phyloP scores from a whole-genome alignment of 441 rosid species.

The Populus trichocarpa region DNA sequence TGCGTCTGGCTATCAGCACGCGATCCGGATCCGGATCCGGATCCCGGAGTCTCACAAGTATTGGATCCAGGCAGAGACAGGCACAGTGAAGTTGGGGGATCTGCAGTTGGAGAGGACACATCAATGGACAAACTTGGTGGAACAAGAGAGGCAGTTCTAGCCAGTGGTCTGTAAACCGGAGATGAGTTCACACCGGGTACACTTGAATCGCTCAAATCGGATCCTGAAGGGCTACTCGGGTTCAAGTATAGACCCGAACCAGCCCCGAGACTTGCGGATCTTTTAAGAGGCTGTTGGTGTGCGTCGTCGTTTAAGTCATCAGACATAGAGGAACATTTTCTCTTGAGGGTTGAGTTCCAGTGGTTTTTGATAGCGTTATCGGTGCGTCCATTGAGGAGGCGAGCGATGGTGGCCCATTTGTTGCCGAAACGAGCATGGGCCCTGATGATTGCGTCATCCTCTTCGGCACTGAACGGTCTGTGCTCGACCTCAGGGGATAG shows the following conservation, averaged over 20 bases:
- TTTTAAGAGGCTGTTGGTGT: slow-evolving; percentile 20
- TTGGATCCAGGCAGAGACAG: slow-evolving; percentile 71
- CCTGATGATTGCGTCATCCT: no score
- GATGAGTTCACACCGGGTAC: slow-evolving; percentile 36
- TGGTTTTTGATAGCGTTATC: no score
- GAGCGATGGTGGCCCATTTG: no score
- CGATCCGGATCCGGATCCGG: slow-evolving; percentile 20
- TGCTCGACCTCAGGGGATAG: no score
- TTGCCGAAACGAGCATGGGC: no score
- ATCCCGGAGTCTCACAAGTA: slow-evolving; percentile 22
- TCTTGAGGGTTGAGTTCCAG: no score
- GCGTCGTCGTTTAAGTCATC: slow-evolving; percentile 28
- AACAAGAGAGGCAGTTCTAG: slow-evolving; percentile 31
- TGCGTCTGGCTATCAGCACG: slow-evolving; percentile 3
- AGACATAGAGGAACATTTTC: not conserved
- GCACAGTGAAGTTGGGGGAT: slow-evolving; percentile 55
- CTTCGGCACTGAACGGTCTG: no score
- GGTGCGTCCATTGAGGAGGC: no score
- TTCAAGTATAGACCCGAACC: slow-evolving; percentile 39
- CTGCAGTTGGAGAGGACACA: slow-evolving; percentile 27
- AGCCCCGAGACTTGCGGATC: slow-evolving; percentile 47
- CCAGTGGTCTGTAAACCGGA: slow-evolving; percentile 36
- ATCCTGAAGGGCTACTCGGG: slow-evolving; percentile 66
- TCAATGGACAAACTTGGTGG: slow-evolving; percentile 30
- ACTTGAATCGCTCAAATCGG: slow-evolving; percentile 67